Percentiles rank a stretch among this genome's conserved stretches.
These are phyloP conservation scores for Agrocybe praecox DNA, from an alignment of 768 basidiomycete genomes.

Conservation along the genomic window DNA sequence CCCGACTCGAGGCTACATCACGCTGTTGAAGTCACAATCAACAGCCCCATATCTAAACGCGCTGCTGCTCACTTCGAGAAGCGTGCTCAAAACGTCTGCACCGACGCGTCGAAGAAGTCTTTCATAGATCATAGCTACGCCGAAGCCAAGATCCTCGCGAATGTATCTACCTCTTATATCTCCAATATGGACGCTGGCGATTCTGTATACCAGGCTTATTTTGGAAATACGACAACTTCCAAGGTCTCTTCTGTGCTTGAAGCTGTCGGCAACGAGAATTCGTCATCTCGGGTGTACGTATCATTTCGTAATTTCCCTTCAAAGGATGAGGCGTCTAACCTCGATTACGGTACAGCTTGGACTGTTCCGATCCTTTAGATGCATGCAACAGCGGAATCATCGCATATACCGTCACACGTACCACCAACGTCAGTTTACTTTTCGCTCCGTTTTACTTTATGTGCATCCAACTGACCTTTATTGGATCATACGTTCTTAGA, in stretches of 20 bases:
- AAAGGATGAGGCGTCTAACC: not conserved
- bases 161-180: constrained; percentile 34
- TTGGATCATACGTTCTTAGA: constrained; percentile 27
- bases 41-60: constrained; percentile 35
- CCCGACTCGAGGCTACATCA: constrained; percentile 26
- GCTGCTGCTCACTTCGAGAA: constrained; percentile 30
- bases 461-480: too few species aligned
- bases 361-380: constrained; percentile 40
- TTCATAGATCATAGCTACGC: constrained; percentile 45
- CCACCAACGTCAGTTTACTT: constrained; percentile 38
- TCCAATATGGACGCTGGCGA: constrained; percentile 35
- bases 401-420: constrained; percentile 46
- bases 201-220: constrained; percentile 43
- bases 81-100: constrained; percentile 43
- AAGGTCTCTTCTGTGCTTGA: constrained; percentile 34
- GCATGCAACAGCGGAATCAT: constrained; percentile 42
- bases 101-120: constrained; percentile 28
- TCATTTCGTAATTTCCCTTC: not conserved
- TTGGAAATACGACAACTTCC: constrained; percentile 36
- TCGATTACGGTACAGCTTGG: constrained; percentile 28
- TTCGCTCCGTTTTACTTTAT: not conserved
- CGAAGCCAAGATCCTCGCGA: constrained; percentile 43
- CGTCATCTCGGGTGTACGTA: constrained; percentile 37
- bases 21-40: constrained; percentile 35
- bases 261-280: constrained; percentile 43